Evolutionary conservation across 2,329 filamentous ascomycete genomes (phyloP).

Genomic region (Penicillium sp.): DNA sequence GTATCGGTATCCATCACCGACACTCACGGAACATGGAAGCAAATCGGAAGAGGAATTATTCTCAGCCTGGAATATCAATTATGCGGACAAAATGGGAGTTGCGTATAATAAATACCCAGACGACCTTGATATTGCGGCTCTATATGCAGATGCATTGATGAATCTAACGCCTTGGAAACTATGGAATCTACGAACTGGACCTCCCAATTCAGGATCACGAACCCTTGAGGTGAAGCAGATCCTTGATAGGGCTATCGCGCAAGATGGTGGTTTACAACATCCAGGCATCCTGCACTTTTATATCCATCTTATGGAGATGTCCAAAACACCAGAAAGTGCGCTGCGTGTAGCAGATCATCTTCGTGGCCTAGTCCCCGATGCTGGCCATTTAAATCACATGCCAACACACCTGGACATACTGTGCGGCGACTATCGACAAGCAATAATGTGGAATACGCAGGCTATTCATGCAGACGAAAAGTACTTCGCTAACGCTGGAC

Average conservation of each 20-base stretch:
- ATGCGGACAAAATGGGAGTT: slow-evolving; percentile 57
- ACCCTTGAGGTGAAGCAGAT: slow-evolving; percentile 57
- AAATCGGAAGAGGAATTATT: not conserved
- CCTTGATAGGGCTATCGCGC: slow-evolving; percentile 45
- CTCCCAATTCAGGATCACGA: slow-evolving; percentile 52
- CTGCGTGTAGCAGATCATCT: slow-evolving; percentile 58
- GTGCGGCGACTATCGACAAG: slow-evolving; percentile 63
- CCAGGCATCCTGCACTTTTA: slow-evolving; percentile 71
- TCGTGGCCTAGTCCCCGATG: slow-evolving; percentile 60
- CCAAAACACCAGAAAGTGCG: slow-evolving; percentile 58
- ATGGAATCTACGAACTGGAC: slow-evolving; percentile 58
- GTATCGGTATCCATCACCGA: not conserved
- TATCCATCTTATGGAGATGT: slow-evolving; percentile 77
- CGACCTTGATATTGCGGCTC: slow-evolving; percentile 60
- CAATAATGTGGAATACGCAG: slow-evolving; percentile 61
- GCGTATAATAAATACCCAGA: slow-evolving; percentile 52
- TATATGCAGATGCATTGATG: slow-evolving; percentile 64
- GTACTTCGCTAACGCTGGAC: slow-evolving; percentile 55
- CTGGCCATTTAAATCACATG: slow-evolving; percentile 69
- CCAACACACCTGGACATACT: slow-evolving; percentile 69
- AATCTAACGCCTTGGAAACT: slow-evolving; percentile 63
- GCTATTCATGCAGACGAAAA: slow-evolving; percentile 64
- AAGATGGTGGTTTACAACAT: slow-evolving; percentile 47
- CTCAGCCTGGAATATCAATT: slow-evolving; percentile 30
- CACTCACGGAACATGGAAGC: not conserved